Conservation (phyloP, 768 basidiomycete genomes). For the Suillus variegatus region DNA sequence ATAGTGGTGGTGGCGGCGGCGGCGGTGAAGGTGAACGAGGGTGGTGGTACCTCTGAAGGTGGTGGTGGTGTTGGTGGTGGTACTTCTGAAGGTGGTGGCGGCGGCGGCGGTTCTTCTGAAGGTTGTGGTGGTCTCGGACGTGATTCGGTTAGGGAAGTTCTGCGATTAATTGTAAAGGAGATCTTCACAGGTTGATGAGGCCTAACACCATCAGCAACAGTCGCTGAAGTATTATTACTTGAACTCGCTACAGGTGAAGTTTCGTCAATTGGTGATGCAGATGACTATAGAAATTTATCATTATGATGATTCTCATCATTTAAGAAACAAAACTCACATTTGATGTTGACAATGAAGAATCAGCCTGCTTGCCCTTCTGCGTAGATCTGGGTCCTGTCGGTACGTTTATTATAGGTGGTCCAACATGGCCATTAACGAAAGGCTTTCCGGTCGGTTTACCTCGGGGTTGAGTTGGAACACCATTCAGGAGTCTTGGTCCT, state of each 20-base stretch:
- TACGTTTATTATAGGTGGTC: constrained; percentile 24
- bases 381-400: constrained; percentile 34
- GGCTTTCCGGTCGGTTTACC: constrained; percentile 38
- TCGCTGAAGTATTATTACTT: constrained; percentile 18
- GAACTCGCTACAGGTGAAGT: constrained; percentile 15
- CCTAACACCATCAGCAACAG: constrained; percentile 31
- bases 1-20: constrained; percentile 28
- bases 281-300: constrained; percentile 16
- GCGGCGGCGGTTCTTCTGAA: constrained; percentile 40
- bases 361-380: constrained; percentile 46
- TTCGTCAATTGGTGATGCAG: constrained; percentile 17
- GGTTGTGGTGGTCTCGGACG: constrained; percentile 37
- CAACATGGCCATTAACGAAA: constrained; percentile 43
- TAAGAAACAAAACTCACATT: neutral
- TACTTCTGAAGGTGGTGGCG: constrained; percentile 29
- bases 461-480: constrained; percentile 29
- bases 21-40: constrained; percentile 29
- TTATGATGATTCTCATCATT: constrained; percentile 6
- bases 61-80: constrained; percentile 28
- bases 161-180: constrained; percentile 32
- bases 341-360: constrained; percentile 19
- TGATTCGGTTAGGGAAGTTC: constrained; percentile 25
- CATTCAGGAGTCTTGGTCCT: constrained; percentile 58
- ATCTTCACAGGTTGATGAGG: constrained; percentile 35
- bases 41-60: constrained; percentile 30